Conservation (phyloP, 345 rosid genomes). For the Pugionium dolabratum region DNA sequence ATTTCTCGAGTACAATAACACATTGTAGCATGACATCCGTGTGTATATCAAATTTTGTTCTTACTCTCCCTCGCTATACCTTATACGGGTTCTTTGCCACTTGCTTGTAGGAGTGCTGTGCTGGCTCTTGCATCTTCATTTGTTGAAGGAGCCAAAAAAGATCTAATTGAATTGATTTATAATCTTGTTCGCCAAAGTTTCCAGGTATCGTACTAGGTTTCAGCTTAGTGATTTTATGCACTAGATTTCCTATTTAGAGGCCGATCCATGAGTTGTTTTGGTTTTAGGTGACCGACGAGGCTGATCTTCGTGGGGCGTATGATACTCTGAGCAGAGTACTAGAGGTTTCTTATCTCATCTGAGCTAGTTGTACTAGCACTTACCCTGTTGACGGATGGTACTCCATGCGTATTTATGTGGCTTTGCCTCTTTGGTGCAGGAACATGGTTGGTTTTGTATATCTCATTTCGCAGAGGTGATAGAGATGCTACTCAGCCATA, state of each 20-base stretch:
- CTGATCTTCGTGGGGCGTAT: constrained; percentile 68
- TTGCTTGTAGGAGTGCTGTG: constrained; percentile 47
- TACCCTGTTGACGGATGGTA: not conserved
- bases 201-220: constrained; percentile 46
- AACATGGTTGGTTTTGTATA: constrained; percentile 72
- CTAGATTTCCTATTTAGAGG: not conserved
- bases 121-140: constrained; percentile 73
- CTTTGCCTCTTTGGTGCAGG: constrained; percentile 53
- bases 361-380: constrained; percentile 11
- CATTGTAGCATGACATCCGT: constrained; percentile 22
- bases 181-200: constrained; percentile 58
- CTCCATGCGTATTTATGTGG: constrained; percentile 23
- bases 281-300: constrained; percentile 53
- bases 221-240: not conserved
- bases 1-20: not conserved
- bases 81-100: not conserved
- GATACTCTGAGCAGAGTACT: constrained; percentile 64
- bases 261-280: constrained; percentile 33
- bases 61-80: not conserved
- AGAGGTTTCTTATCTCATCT: constrained; percentile 51
- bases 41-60: not conserved
- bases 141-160: constrained; percentile 69
- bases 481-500: constrained; percentile 63
- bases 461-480: constrained; percentile 65
- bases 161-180: constrained; percentile 68